Base-by-base conservation (phyloP, 2,329 filamentous ascomycete genomes). In the Arachnopeziza araneosa region DNA sequence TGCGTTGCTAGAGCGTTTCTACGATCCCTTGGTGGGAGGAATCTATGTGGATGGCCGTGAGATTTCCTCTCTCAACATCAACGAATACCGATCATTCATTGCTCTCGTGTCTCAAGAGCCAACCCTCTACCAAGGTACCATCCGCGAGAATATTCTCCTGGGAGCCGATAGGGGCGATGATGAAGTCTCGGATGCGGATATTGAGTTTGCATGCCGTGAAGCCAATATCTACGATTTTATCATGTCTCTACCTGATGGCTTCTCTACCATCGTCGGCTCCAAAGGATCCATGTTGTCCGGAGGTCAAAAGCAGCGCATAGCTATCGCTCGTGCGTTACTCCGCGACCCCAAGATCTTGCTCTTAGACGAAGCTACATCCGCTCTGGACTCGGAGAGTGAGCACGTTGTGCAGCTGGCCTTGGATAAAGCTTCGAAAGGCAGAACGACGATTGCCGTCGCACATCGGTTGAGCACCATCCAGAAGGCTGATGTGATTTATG, bases 191-290 rank as follows among this genome's bases (percentile, higher is more conserved):
- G 82, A 83, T 1, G 36, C 36, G 17, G 36, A 44, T 44, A 80
- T 98, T 56, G 81, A 89, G 58, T 83, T 86, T 69, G 93, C 90
- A 1, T 96, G 92, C 78, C 88, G 88, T 60, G 91, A 96, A 72
- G 90, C 92, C 67, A 96, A 96, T 71, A 96, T 96, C 65, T 92
- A 93, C 75, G 91, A 96, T 69, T 96, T 96, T 71, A 92, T 96
- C 76, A 79, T 90, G 67, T 93, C 89, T 4, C 79, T 96, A 21
- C 91, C 90, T 0, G 91, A 96, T 1, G 92, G 91, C 19, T 92
- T 96, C 77, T 83, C 87, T 69, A 96, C 93, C 0, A 72, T 93
- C 1, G 92, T 96, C 30, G 93, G 95, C 26, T 90, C 83, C 73
- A 96, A 96, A 77, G 95, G 93, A 52, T 83, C 85, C 19, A 83